These are phyloP conservation scores for Blastobotrys mokoenaii DNA, from an alignment of 805 yeast genomes.

Conservation along the genomic window DNA sequence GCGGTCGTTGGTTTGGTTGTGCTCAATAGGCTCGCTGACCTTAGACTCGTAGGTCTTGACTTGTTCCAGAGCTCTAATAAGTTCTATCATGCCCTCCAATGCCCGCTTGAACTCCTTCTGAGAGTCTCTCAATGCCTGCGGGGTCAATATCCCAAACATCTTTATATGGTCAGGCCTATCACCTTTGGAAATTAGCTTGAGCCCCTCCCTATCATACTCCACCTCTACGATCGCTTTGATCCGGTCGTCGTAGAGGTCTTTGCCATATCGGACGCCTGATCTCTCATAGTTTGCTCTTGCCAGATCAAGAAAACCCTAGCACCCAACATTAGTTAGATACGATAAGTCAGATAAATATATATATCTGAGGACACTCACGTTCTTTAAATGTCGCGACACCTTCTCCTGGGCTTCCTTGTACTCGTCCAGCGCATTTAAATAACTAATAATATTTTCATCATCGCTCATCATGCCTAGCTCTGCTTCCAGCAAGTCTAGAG, in stretches of 20 bases:
- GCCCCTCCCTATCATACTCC: constrained; percentile 1
- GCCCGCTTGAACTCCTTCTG: constrained; percentile 33
- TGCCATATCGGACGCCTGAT: constrained; percentile 30
- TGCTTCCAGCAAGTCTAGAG: not conserved
- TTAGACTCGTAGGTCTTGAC: no score
- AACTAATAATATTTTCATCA: constrained; percentile 4
- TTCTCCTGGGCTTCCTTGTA: constrained; percentile 6
- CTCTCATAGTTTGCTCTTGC: constrained; percentile 39
- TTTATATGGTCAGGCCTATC: constrained; percentile 30
- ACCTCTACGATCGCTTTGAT: constrained; percentile 23
- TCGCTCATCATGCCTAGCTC: not conserved
- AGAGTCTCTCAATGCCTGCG: constrained; percentile 33
- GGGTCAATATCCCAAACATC: constrained; percentile 44
- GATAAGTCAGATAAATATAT: no score
- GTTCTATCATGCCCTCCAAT: constrained; percentile 15
- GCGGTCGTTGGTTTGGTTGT: no score
- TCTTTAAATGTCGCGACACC: constrained; percentile 3
- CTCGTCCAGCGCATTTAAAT: constrained; percentile 11
- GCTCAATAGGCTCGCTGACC: no score
- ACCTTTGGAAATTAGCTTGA: not conserved
- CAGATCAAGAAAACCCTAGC: constrained; percentile 34
- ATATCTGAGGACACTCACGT: constrained; percentile 3
- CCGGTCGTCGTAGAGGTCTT: constrained; percentile 34
- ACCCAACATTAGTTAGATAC: not conserved
- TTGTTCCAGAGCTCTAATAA: constrained; percentile 7